Base-by-base conservation (phyloP, 2,329 filamentous ascomycete genomes). In the Diaporthe caulivora region DNA sequence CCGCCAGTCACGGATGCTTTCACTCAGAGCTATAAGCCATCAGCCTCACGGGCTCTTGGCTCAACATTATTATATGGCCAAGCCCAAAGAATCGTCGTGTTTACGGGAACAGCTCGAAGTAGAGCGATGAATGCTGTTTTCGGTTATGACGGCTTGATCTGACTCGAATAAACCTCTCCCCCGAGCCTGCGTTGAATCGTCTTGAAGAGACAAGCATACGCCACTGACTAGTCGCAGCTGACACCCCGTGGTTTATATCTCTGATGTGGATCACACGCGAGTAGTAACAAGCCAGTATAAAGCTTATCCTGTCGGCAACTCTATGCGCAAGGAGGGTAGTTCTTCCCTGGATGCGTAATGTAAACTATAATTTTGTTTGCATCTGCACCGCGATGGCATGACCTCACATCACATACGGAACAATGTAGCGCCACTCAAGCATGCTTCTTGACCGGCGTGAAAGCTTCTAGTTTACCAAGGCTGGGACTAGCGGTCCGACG, bases 251-350 rank as follows among this genome's bases (percentile, higher is more conserved):
- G 18, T 6, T 21, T n/a, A 57, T 34, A 47, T 62, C 17, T 62
- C 17, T 31, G 40, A 24, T 47, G 58, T 62, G 58, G 40, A 40
- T 62, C 58, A 31, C 6, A 17, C 58, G 9, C 58, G 58, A 62
- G 21, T 62, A 47, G 58, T 62, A 17, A 62, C 40, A n/a, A 47
- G 40, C 58, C 40, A n/a, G 4, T 3, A 15, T 29, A 62, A 62
- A 62, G 58, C 40, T 62, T 62, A n/a, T 31, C 21, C 24, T 9
- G 15, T n/a, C 58, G 24, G 58, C 31, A 47, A 62, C 58, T 62
- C 15, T 62, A 40, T 31, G 40, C 58, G 31, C 58, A 24, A n/a
- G 24, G 24, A 62, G 37, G 40, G 21, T 4, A 15, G 26, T 47
- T 62, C 58, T 17, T 47, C 9, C 40, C 10, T 11, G 11, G 18